phyloP scores from a whole-genome alignment of 176 grass and related monocot genomes.

The Aegilops longissima region DNA sequence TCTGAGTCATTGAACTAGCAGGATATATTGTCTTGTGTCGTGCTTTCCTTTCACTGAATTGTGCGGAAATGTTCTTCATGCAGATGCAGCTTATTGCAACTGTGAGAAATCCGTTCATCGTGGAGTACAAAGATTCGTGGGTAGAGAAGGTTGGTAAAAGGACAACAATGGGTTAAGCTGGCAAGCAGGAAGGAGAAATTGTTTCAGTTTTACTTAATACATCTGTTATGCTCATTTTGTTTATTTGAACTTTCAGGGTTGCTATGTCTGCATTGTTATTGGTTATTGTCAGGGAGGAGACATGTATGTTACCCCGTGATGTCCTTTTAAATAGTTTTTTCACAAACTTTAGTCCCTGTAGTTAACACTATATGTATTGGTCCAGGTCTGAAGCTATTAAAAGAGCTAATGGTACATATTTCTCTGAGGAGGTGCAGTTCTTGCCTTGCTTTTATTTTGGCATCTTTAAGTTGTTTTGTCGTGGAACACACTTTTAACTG shows the following conservation, averaged over 20 bases:
- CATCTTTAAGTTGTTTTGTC: not conserved
- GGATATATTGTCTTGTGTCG: not conserved
- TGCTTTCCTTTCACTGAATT: conserved; percentile 14
- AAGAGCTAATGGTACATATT: conserved; percentile 69
- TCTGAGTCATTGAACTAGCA: not conserved
- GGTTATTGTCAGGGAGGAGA: conserved; percentile 98
- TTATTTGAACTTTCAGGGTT: conserved; percentile 69
- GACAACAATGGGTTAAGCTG: not conserved
- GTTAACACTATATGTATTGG: conserved; percentile 15
- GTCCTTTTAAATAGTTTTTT: conserved; percentile 15
- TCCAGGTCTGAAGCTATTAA: conserved; percentile 92
- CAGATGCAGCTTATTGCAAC: conserved; percentile 98
- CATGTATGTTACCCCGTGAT: conserved; percentile 69
- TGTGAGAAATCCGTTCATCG: conserved; percentile 93
- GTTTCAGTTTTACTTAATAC: conserved; percentile 18
- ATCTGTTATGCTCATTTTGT: conserved; percentile 12
- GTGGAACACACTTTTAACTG: not conserved
- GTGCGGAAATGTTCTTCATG: conserved; percentile 26
- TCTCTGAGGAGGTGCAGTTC: conserved; percentile 77
- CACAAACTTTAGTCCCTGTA: not conserved
- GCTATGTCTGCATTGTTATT: conserved; percentile 95
- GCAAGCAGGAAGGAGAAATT: not conserved
- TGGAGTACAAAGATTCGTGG: conserved; percentile 98
- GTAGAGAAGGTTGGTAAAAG: conserved; percentile 75
- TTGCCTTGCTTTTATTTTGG: conserved; percentile 11